These are phyloP conservation scores for Diaporthe ampelina DNA, from an alignment of 2,329 filamentous ascomycete genomes.

Conservation along the genomic window DNA sequence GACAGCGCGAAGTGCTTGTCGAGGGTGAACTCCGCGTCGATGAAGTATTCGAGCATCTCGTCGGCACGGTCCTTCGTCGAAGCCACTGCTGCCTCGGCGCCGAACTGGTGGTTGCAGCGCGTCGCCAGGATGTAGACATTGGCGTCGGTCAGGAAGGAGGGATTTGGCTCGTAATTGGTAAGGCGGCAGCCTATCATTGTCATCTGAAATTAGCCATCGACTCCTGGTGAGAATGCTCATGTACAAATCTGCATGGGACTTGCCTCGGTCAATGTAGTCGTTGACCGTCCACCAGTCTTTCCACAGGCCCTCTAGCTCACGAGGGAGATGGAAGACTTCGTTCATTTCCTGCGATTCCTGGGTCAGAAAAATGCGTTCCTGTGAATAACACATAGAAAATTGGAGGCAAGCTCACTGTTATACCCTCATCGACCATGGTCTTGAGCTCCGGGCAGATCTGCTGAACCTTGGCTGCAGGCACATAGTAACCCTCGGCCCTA, in stretches of 20 bases:
- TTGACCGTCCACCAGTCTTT: conserved; percentile 8
- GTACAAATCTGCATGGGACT: not conserved
- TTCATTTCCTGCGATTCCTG: not conserved
- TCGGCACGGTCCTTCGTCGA: not conserved
- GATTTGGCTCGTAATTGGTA: not conserved
- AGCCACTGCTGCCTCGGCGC: not conserved
- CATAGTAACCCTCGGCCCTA: not conserved
- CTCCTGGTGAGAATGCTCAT: too few relatives aligned
- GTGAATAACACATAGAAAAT: accelerated
- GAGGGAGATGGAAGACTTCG: not conserved
- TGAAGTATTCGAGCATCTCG: not conserved
- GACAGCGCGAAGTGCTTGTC: not conserved
- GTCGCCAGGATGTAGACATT: not conserved
- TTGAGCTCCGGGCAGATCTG: not conserved
- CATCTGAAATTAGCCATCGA: too few relatives aligned
- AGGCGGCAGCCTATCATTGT: too few relatives aligned
- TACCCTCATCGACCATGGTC: not conserved
- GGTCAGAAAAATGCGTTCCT: not conserved
- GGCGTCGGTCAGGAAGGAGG: conserved; percentile 19
- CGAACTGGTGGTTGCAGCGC: not conserved
- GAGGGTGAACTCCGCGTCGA: not conserved
- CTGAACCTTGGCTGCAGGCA: not conserved
- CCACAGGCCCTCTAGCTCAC: not conserved
- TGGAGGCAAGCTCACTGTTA: not conserved
- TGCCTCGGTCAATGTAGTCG: not conserved